Evolutionary conservation across 164 flowering plant genomes (phyloP), one percentile per base, ranked within the genome.

Genomic region (Magnolia kwangsiensis): DNA sequence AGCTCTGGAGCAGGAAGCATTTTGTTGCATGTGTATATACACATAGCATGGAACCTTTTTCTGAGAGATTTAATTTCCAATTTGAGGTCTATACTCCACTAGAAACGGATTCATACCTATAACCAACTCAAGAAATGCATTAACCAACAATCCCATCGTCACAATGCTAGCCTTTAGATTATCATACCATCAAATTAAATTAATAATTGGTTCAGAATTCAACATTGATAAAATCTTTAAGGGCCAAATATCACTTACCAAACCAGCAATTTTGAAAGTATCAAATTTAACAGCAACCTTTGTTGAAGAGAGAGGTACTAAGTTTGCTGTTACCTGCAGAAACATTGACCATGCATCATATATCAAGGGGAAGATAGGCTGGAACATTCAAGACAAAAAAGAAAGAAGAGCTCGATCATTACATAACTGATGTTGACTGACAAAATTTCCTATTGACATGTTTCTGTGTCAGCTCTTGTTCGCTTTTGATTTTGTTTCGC

Each of bases 261-360:
- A 77, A 18, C 97, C 93, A 7, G 72, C 78, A 72, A 95, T 91
- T 82, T 92, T 95, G 86, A 95, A 95, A 51, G 59, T 67, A 80
- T 95, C 98, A 78, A 95, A 93, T 76, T 90, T 84, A n/a, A 95
- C 99, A 77, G 95, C 97, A 73, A 92, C 98, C 81, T 86, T 91
- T 76, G 86, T 89, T 72, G 94, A 63, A 87, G 82, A 92, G 61
- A 95, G 80, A 74, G 99, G 99, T 1, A 86, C 89, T 72, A 95
- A 86, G 83, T 95, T 89, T 74, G 98, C 99, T 51, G 96, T 95
- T 8, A 93, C 98, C 98, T 95, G 79, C 74, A 83, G 66, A 84
- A 74, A 68, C 13, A 72, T 72, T 58, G 45, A 72, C 63, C 16
- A 24, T 37, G 18, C 9, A 24, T 8, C 20, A 70, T 11, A 70